Evolutionary conservation across 768 basidiomycete genomes (phyloP), one percentile per base, ranked within the genome.

Genomic region (Omphalotus guepiniiformis): DNA sequence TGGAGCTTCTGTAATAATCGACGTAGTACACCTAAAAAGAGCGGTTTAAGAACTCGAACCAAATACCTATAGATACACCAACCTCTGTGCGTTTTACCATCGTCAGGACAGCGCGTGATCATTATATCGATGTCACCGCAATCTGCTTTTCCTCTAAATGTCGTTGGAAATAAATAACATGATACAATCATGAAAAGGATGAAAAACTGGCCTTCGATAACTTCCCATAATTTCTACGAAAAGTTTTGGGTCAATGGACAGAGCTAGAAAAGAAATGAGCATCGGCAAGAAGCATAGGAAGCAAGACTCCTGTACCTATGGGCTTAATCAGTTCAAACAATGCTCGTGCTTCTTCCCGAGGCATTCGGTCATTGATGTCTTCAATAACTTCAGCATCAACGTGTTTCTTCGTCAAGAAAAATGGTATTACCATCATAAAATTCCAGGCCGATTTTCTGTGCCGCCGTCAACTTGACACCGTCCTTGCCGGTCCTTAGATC

Each of bases 111-210:
- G 4, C 92, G 80, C 2, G 90, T 91, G 52, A 97, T 82, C 47
- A 96, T 63, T 39, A 96, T 82, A 62, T 97, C 93, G 48, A 97
- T 89, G 60, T 96, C 94, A 2, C 94, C 94, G 48, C 89, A 93
- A 45, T 83, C 82, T 1, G 74, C 66, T 61, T 88, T 86, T 4
- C 92, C 90, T 49, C 92, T 89, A 32, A 15, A 8, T 23, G n/a
- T 32, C 30, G n/a, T 32, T n/a, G 37, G 32, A 37, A 27, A 34
- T 49, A 48, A 37, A 41, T 25, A n/a, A 8, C 13, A 47, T 21
- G 2, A 40, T 22, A 30, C n/a, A 7, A 29, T 18, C 23, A 6
- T 13, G 16, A 48, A 40, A n/a, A 34, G 19, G 6, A 34, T 51
- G 5, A 41, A 35, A 30, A 16, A 52, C 57, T 41, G 53, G 79